Evolutionary conservation across 768 basidiomycete species (phyloP).

Genomic region (Boletellus ananiceps): DNA sequence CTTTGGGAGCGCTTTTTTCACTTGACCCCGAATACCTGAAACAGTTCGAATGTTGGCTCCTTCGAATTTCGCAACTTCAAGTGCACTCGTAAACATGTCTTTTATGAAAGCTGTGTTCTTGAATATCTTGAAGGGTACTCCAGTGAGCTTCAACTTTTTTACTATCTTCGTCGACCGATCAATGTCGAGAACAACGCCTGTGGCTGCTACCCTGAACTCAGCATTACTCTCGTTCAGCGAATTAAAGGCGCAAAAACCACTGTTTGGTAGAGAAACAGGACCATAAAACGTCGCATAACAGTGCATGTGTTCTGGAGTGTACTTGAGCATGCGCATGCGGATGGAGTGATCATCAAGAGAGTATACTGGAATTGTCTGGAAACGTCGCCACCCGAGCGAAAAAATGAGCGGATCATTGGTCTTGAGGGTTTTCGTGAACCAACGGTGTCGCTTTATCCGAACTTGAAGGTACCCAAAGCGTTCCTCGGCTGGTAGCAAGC

Average conservation of each 20-base stretch:
- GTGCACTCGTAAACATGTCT: conserved; percentile 91
- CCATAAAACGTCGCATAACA: conserved; percentile 98
- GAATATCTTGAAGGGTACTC: conserved; percentile 94
- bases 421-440: conserved; percentile 89
- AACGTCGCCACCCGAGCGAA: conserved; percentile 96
- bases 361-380: conserved; percentile 93
- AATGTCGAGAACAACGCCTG: conserved; percentile 91
- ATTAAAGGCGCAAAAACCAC: conserved; percentile 97
- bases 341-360: conserved; percentile 97
- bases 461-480: conserved; percentile 92
- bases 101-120: conserved; percentile 98
- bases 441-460: conserved; percentile 93
- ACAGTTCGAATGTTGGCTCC: conserved; percentile 96
- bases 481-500: conserved; percentile 85
- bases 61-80: conserved; percentile 98
- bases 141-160: conserved; percentile 97
- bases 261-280: conserved; percentile 87
- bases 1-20: conserved; percentile 93
- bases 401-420: conserved; percentile 96
- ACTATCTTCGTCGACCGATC: conserved; percentile 93
- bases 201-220: conserved; percentile 87
- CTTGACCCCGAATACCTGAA: conserved; percentile 91
- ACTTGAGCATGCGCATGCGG: conserved; percentile 99
- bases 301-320: conserved; percentile 99
- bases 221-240: conserved; percentile 59